Base-by-base conservation (phyloP, 192 early-diverging fungal genomes). In the Funneliformis mosseae region DNA sequence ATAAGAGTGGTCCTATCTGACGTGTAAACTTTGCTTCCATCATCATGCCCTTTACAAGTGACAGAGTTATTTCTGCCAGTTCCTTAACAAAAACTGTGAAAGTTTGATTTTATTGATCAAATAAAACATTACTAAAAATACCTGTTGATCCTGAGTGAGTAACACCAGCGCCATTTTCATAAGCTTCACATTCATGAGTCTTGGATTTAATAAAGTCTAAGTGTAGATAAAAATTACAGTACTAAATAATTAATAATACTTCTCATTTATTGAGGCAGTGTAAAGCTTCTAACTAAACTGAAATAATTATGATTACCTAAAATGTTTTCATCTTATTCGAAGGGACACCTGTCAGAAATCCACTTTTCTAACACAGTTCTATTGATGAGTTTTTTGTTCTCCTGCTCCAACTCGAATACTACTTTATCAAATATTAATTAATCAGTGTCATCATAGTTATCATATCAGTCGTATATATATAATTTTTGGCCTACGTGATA, bases 71-170 rank as follows among this genome's bases (percentile, higher is more conserved):
- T 64, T 64, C 25, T 1, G 25, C 62, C 0, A 3, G 61, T 27
- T 63, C 25, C 61, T 63, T 63, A 63, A 50, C 48, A 64, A 64
- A 64, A 64, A 64, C 27, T 11, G 63, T 64, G 62, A 12, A 23
- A 64, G 62, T 64, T 64, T 64, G 62, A 23, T 9, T 27, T 64
- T 64, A 64, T 64, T 28, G 63, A 64, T 64, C 63, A 64, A 64
- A 28, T 64, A 23, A 28, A 64, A 64, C 11, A 27, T 27, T 28
- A 64, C 10, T 64, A 27, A 28, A 64, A 23, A 64, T 64, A 64
- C 63, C 63, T 27, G 12, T 64, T 64, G 27, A 28, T 28, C 63
- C 63, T 64, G 27, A 64, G 27, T 64, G 9, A 64, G 63, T 64
- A 64, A 64, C 27, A 9, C 63, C 10, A 64, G 3, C 27, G 25